These are phyloP conservation scores for Botrytis porri DNA, from an alignment of 2,329 filamentous ascomycete genomes.

Conservation along the genomic window DNA sequence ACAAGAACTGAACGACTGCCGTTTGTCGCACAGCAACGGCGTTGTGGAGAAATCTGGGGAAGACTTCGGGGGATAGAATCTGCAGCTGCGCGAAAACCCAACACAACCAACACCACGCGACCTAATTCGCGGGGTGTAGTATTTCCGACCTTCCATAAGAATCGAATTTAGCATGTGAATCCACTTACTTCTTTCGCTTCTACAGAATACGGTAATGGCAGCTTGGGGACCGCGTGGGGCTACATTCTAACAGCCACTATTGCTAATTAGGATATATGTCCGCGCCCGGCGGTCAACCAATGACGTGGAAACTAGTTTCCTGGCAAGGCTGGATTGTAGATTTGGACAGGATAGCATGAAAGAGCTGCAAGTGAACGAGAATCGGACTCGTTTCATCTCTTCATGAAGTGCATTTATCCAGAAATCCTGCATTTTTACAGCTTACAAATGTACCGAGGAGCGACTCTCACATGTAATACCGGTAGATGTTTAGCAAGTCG, in stretches of 20 bases:
- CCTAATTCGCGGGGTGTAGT: background rate
- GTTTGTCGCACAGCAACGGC: background rate
- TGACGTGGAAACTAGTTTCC: background rate
- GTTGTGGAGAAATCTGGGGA: conserved; percentile 9
- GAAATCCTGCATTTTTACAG: background rate
- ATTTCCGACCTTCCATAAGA: background rate
- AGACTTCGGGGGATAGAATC: background rate
- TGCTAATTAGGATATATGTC: background rate
- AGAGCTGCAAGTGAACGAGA: background rate
- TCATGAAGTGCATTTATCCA: background rate
- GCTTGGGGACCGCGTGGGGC: background rate
- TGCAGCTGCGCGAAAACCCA: background rate
- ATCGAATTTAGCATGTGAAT: background rate
- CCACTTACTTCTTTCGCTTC: background rate
- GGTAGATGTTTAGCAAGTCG: background rate
- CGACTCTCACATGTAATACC: background rate
- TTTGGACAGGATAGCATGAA: background rate
- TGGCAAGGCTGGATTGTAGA: background rate
- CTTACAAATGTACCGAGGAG: background rate
- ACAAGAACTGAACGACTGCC: background rate
- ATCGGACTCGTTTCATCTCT: background rate
- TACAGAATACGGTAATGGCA: background rate
- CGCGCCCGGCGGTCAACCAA: background rate
- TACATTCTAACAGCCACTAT: background rate
- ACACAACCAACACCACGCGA: background rate